Evolutionary conservation across 345 rosid species (phyloP), one percentile per base, ranked within the genome.

Genomic region (Mangifera indica): DNA sequence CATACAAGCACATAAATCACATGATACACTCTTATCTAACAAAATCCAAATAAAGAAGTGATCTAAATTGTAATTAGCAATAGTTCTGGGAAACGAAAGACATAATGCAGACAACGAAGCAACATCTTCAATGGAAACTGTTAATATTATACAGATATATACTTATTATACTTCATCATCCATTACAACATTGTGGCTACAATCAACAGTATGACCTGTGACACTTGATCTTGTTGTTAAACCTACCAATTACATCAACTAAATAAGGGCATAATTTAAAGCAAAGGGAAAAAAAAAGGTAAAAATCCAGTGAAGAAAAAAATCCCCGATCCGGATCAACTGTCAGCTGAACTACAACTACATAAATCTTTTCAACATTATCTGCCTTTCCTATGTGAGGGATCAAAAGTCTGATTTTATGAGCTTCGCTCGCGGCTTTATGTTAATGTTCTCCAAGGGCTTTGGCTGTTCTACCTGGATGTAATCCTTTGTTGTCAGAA

Each of bases 401-500:
- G 73, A 80, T 90, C 77, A 92, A 85, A 94, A 94, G 72, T 81
- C 86, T 57, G 99, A 89, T 77, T 89, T 95, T 83, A 92, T 86
- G 75, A 95, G 92, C 89, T 81, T 92, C 65, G 78, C 78, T 77
- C 92, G 81, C 2, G 97, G 88, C 83, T 83, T 87, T 80, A 95
- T 75, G 69, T 49, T 64, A 66, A 96, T 88, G 78, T 77, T 80
- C 62, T 88, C 93, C 34, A 87, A 87, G 10, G 97, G 89, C 54
- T 81, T 86, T 42, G 74, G 79, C 86, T 96, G 99, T 75, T 96
- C 93, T 65, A 90, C 92, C 21, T 91, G 97, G 82, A 96, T 79
- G 82, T 86, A 93, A 77, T 96, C 98, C 84, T 80, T 96, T 26
- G 98, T 91, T 79, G 91, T 96, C 26, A 96, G 88, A 64, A 96